Base-by-base conservation (phyloP, 148 eudicot genomes). In the Chenopodium quinoa region DNA sequence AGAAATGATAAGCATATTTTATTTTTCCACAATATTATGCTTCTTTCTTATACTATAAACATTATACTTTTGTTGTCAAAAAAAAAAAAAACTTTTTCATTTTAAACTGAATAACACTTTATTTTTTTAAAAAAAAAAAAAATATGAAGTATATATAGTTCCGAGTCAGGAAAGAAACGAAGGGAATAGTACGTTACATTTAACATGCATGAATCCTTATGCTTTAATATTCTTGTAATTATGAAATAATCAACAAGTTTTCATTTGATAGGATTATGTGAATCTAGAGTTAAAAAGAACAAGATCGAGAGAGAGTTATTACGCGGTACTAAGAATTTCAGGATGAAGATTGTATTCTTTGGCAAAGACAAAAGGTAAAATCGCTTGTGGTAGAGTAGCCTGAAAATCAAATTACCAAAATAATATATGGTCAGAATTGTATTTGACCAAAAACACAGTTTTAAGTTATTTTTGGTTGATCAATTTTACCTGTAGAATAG, bases 401-500 rank as follows among this genome's bases (percentile, higher is more conserved):
- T 86, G 25, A 32, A 2, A 27, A 56, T 56, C 76, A 83, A 72
- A 44, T 72, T 46, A 62, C 1, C 52, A 19, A 14, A 22, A 44
- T 25, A 20, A 4, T 2, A 40, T 6, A 40, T 40, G 7, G 5
- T 40, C 44, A 6, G 8, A 40, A 40, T 40, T 40, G 5, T 37
- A 40, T 40, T 40, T 40, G 22, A 62, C 66, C 62, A 56, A 56
- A 56, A 56, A 56, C 3, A 56, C 1, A 34, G 1, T 4, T 19
- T 4, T 14, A 56, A 17, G 62, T 14, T 56, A 14, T 17, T 1
- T 7, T 14, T 25, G 62, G 62, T 56, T 16, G 5, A 56, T 56
- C 62, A 12, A 56, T 56, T 1, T 2, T 72, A 90, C 98, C 93
- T 94, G 98, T 9, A 94, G 94, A 62, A 94, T 92, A 11, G 91